Conservation (phyloP, 2,329 filamentous ascomycete species). For the Neofusicoccum umdonicola region DNA sequence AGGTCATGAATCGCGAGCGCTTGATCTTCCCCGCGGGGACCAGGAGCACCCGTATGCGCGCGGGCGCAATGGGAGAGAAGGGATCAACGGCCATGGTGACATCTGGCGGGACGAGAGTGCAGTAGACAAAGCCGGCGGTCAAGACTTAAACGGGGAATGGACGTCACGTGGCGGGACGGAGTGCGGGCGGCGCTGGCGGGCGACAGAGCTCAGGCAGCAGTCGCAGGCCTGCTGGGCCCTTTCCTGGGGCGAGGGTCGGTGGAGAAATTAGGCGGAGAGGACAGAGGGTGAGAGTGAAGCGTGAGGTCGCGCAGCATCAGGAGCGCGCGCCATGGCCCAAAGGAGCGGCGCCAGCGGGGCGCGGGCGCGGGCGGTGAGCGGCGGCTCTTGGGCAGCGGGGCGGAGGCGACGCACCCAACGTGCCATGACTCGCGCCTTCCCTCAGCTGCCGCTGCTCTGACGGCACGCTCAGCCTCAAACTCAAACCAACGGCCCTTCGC, state of each 20-base stretch:
- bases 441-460: too few species aligned
- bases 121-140: conserved; percentile 9
- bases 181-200: background rate
- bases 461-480: background rate
- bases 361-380: background rate
- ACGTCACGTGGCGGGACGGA: conserved; percentile 20
- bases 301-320: conserved; percentile 12
- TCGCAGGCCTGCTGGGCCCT: background rate
- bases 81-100: conserved; percentile 82
- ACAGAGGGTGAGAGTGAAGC: background rate
- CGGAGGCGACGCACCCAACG: background rate
- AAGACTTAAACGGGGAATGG: conserved; percentile 17
- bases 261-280: background rate
- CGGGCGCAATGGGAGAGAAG: conserved; percentile 85
- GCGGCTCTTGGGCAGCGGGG: background rate
- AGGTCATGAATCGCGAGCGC: conserved; percentile 73
- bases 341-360: conserved; percentile 4
- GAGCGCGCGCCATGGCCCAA: conserved; percentile 7
- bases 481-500: background rate
- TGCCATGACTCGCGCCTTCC: background rate
- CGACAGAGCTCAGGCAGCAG: background rate
- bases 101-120: conserved; percentile 32
- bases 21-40: conserved; percentile 85
- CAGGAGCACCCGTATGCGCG: conserved; percentile 82
- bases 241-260: too few species aligned